Base-by-base conservation (phyloP, 2,329 filamentous ascomycete species). In the Beauveria sp. region DNA sequence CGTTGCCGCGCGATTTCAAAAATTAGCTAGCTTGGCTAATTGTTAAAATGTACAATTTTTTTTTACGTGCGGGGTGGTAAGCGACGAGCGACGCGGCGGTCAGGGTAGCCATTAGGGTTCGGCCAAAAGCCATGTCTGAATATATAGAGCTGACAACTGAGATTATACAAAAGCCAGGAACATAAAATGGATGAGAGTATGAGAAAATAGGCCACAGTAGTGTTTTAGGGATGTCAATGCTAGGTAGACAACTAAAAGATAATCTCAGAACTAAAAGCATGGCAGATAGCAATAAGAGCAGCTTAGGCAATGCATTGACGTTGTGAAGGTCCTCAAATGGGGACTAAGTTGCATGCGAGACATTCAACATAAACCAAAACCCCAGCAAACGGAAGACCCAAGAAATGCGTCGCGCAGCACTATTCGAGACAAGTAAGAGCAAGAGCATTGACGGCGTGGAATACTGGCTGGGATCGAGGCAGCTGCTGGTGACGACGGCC, bases 1-100 rank as follows among this genome's bases (percentile, higher is more conserved):
- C 75, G 8, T 76, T 66, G 43, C 76, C 79, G 18, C 76, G 70
- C 34, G 69, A 69, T 50, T 50, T 74, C 72, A 55, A 31, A 1
- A 12, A 10, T 5, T 38, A 20, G 3, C 16, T 14, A 48, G 26
- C 49, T 60, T 40, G 7, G 14, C 12, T 16, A 7, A 14, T 9
- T 24, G 22, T 24, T 24, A 3, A 3, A 24, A 24, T 24, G 22
- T 3, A 24, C 22, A 24, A 3, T 24, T 24, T 24, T 24, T 24
- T 24, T 24, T 67, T 65, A 72, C 70, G 63, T 49, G 68, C 63
- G 45, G 71, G 69, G 18, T 66, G 54, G 51, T 66, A 66, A 51
- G 64, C 48, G 55, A 66, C 66, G 20, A 67, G 59, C 9, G 65
- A 65, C 38, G 65, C 65, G 52, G 70, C 63, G 34, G 64, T 67